Base-by-base conservation (phyloP, 306 rosid species). In the Herpetospermum pedunculosum region DNA sequence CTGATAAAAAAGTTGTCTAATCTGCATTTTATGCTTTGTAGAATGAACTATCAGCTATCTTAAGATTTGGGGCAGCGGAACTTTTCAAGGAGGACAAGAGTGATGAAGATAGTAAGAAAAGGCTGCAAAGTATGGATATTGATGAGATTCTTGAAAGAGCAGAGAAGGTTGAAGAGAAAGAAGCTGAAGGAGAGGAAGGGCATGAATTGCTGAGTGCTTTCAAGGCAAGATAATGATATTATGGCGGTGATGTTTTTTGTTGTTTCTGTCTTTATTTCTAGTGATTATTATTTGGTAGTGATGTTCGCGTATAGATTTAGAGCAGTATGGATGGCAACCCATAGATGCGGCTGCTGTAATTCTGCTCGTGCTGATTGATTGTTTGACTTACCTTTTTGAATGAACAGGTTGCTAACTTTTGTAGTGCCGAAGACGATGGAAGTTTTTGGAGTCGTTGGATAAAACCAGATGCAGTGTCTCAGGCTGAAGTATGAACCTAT, bases 131-230 rank as follows among this genome's bases (percentile, higher is more conserved):
- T 79, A 80, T 95, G 99, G 95, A 95, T 84, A 95, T 95, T 75
- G 99, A 95, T 76, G 99, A 95, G 83, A 95, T 95, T 87, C 99
- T 95, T 82, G 99, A 91, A 86, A 95, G 97, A 80, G 99, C 99
- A 6, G 99, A 95, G 84, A 88, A 92, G 86, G 99, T 95, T 74
- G 99, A 95, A 83, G 96, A 89, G 83, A 95, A 89, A 84, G 92
- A 87, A 72, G 84, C 81, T 15, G 92, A 59, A 13, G 92, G 75
- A 75, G 96, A 95, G 86, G 77, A 88, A 70, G 97, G 85, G 26
- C 28, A 88, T 53, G 99, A 92, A 80, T 83, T 95, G 80, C 81
- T 95, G 79, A 77, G 99, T 83, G 99, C 96, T 75, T 95, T 95
- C 82, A 95, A 95, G 99, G 99, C 80, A 89, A 80, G 88, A 80